Conservation (phyloP, 2,329 filamentous ascomycete genomes). For the Bipolaris victoriae region DNA sequence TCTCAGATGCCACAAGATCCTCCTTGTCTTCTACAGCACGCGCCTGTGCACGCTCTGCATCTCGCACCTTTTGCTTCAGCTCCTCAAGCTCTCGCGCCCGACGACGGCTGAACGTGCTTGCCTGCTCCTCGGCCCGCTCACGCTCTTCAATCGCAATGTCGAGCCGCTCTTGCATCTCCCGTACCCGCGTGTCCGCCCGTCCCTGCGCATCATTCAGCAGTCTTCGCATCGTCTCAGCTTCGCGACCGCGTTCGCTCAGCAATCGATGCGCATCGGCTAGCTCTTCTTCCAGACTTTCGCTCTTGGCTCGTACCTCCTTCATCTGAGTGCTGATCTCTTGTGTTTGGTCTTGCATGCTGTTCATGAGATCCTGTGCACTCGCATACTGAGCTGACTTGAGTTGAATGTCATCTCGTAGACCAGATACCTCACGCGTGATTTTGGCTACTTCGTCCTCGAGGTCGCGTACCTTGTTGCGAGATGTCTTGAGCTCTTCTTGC, state of each 20-base stretch:
- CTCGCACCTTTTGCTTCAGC: constrained; percentile 75
- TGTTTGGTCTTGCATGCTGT: constrained; percentile 91
- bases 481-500: constrained; percentile 70
- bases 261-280: constrained; percentile 85
- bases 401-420: constrained; percentile 77
- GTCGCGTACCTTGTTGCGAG: constrained; percentile 67
- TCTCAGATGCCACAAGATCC: constrained; percentile 74
- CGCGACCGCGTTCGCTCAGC: constrained; percentile 83
- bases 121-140: constrained; percentile 90
- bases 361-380: constrained; percentile 82
- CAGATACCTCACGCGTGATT: constrained; percentile 70
- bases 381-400: constrained; percentile 85
- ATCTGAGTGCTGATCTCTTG: constrained; percentile 88
- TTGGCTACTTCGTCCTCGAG: constrained; percentile 76
- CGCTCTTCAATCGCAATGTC: constrained; percentile 92
- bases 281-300: constrained; percentile 90
- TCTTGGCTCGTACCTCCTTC: constrained; percentile 82
- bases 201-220: constrained; percentile 86
- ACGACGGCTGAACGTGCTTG: constrained; percentile 75
- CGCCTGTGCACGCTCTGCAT: constrained; percentile 79
- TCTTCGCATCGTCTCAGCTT: constrained; percentile 92
- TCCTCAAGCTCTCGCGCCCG: constrained; percentile 87
- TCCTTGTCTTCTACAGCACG: constrained; percentile 75
- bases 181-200: constrained; percentile 77
- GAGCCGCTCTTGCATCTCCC: constrained; percentile 87